These are phyloP conservation scores for Pyrus betulifolia DNA, from an alignment of 306 rosid genomes.

Conservation along the genomic window DNA sequence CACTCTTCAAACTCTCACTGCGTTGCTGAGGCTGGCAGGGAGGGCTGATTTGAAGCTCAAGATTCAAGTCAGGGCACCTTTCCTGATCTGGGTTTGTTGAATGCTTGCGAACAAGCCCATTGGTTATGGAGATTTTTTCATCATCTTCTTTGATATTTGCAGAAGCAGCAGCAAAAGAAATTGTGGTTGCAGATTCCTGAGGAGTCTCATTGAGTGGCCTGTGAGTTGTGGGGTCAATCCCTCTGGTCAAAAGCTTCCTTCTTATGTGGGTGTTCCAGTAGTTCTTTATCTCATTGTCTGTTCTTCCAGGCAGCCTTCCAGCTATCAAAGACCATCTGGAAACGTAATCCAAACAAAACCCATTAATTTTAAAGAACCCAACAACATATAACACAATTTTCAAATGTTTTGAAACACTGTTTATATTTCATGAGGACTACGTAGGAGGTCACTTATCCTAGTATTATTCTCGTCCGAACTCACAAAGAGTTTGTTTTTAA, in stretches of 20 bases:
- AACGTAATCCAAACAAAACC: constrained; percentile 20
- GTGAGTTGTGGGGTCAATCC: constrained; percentile 92
- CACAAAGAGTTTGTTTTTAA: not conserved
- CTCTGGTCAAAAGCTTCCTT: constrained; percentile 87
- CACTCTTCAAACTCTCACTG: constrained; percentile 27
- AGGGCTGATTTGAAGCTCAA: constrained; percentile 82
- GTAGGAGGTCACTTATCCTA: not conserved
- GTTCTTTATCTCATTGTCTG: constrained; percentile 96
- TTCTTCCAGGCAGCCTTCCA: constrained; percentile 87
- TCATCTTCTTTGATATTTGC: constrained; percentile 36
- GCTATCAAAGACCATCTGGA: constrained; percentile 92
- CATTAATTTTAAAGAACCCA: not conserved
- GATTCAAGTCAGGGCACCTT: constrained; percentile 75
- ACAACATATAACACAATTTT: not conserved
- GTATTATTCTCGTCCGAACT: no score
- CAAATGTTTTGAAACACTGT: not conserved
- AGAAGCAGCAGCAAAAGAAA: constrained; percentile 50
- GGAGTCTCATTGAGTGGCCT: constrained; percentile 49
- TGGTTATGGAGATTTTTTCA: constrained; percentile 6
- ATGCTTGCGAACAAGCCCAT: constrained; percentile 17
- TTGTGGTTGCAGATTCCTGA: constrained; percentile 30
- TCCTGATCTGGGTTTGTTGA: constrained; percentile 23
- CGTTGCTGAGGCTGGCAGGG: constrained; percentile 41
- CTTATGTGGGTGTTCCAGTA: constrained; percentile 98
- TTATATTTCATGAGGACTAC: not conserved